phyloP scores from a whole-genome alignment of 805 yeast species.

The Tetrapisispora nanseiensis region DNA sequence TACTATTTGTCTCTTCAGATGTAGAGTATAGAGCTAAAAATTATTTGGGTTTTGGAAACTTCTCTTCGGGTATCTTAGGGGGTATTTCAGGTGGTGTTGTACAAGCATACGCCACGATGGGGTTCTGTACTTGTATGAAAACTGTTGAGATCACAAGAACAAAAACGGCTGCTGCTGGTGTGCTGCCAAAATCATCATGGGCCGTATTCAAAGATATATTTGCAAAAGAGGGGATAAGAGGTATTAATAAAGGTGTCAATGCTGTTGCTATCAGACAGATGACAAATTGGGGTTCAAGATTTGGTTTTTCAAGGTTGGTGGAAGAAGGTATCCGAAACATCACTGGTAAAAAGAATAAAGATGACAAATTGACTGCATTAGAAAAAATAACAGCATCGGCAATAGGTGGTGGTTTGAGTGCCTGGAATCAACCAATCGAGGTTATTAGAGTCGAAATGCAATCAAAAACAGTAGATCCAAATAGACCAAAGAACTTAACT shows the following conservation, averaged over 20 bases:
- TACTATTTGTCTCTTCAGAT: slow-evolving; percentile 85
- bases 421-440: slow-evolving; percentile 99
- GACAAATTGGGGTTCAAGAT: slow-evolving; percentile 99
- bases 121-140: slow-evolving; percentile 98
- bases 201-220: slow-evolving; percentile 81
- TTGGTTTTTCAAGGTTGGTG: slow-evolving; percentile 84
- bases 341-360: slow-evolving; percentile 46
- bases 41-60: slow-evolving; percentile 52
- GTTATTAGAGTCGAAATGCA: slow-evolving; percentile 98
- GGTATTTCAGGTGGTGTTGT: slow-evolving; percentile 95
- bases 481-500: slow-evolving; percentile 84
- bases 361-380: slow-evolving; percentile 53
- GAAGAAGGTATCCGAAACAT: slow-evolving; percentile 68
- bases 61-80: slow-evolving; percentile 85
- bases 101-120: slow-evolving; percentile 94
- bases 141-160: slow-evolving; percentile 93
- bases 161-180: slow-evolving; percentile 67
- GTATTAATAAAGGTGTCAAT: slow-evolving; percentile 95
- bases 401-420: slow-evolving; percentile 93
- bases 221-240: slow-evolving; percentile 78
- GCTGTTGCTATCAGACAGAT: slow-evolving; percentile 98
- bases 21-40: slow-evolving; percentile 68
- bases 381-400: slow-evolving; percentile 83
- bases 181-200: slow-evolving; percentile 62
- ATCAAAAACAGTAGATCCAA: slow-evolving; percentile 86